Evolutionary conservation across 768 basidiomycete species (phyloP).

Genomic region (Auricularia auricula-judae): DNA sequence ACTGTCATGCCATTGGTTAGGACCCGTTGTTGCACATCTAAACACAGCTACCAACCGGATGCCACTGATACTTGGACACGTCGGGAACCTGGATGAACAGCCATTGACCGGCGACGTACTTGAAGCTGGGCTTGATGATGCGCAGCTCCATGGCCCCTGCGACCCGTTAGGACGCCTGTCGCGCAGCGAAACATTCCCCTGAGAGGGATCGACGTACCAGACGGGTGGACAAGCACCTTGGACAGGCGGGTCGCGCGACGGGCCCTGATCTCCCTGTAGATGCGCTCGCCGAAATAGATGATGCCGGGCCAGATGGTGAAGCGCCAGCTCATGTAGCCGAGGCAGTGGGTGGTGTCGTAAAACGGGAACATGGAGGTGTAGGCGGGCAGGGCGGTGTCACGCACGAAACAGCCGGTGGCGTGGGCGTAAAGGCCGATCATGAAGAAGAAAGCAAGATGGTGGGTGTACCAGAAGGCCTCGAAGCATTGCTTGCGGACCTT

Average conservation of each 20-base stretch:
- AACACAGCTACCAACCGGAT: conserved; percentile 57
- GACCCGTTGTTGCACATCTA: too few relatives aligned
- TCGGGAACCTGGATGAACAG: conserved; percentile 84
- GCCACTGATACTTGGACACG: conserved; percentile 79
- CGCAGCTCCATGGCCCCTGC: conserved; percentile 86
- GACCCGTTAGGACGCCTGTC: background rate
- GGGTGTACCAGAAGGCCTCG: conserved; percentile 96
- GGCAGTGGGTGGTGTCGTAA: conserved; percentile 77
- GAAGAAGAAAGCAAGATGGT: conserved; percentile 90
- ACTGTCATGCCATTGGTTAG: conserved; percentile 30
- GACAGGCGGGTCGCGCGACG: conserved; percentile 67
- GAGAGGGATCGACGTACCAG: conserved; percentile 37
- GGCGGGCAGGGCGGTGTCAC: conserved; percentile 68
- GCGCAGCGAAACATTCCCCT: background rate
- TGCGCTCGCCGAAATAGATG: conserved; percentile 78
- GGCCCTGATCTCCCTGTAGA: conserved; percentile 75
- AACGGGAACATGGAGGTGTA: conserved; percentile 68
- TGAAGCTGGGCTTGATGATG: conserved; percentile 85
- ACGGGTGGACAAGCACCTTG: conserved; percentile 83
- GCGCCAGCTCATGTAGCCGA: conserved; percentile 86
- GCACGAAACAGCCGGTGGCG: conserved; percentile 92
- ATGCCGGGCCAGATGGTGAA: conserved; percentile 90
- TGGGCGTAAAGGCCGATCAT: conserved; percentile 85
- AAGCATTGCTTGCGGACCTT: conserved; percentile 85
- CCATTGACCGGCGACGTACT: conserved; percentile 88